phyloP scores from a whole-genome alignment of 2,329 filamentous ascomycete species.

The Kalaharituber pfeilii region DNA sequence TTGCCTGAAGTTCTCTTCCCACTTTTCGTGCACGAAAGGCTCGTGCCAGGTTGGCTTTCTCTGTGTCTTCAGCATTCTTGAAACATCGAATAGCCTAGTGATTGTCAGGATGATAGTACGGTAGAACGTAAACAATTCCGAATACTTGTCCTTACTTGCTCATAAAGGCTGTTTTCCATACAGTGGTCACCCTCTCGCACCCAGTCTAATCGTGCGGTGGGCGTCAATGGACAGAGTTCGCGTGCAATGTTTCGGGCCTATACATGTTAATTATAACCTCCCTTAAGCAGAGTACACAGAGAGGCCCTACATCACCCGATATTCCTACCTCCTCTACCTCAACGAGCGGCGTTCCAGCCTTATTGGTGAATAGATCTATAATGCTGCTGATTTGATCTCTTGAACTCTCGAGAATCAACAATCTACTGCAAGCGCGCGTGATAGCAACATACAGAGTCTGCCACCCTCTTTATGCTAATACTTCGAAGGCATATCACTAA shows the following conservation, averaged over 20 bases:
- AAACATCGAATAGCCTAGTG: conserved; percentile 13
- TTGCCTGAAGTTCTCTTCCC: conserved; percentile 2
- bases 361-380: conserved; percentile 2
- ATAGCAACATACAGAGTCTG: conserved; percentile 24
- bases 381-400: neutral
- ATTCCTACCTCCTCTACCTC: conserved; percentile 13
- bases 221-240: conserved; percentile 19
- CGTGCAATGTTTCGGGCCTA: too few relatives aligned
- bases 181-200: conserved; percentile 17
- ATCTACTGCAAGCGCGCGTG: conserved; percentile 21
- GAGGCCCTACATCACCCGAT: conserved; percentile 12
- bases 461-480: conserved; percentile 19
- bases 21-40: conserved; percentile 10
- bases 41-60: neutral
- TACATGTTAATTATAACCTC: conserved; percentile 12
- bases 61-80: conserved; percentile 9
- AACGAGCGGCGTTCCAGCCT: conserved; percentile 7
- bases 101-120: neutral
- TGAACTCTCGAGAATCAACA: conserved; percentile 17
- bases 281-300: conserved; percentile 18
- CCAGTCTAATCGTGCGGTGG: conserved; percentile 20
- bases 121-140: neutral
- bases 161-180: conserved; percentile 19
- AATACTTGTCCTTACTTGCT: conserved; percentile 11
- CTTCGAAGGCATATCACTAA: conserved; percentile 13